Percentiles rank a stretch among this genome's conserved stretches.
Evolutionary conservation across 225 moss, liverwort and hornwort genomes (phyloP).

Genomic region (Marchantia polymorpha): DNA sequence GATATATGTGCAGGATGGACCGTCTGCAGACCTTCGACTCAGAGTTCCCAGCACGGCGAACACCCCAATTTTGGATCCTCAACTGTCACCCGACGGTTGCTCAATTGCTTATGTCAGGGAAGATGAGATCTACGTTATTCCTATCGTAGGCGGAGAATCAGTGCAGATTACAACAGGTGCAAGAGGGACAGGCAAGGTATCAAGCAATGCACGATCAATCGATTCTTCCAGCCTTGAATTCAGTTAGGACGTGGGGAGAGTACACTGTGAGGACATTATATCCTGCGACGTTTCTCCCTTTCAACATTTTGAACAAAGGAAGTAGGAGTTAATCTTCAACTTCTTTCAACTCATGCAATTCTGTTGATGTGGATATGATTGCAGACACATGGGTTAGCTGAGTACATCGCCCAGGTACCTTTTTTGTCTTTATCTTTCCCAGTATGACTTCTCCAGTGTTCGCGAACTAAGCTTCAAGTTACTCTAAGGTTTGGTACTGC

Average conservation of each 20-base stretch:
- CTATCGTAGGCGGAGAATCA: constrained; percentile 64
- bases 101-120: constrained; percentile 87
- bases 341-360: not conserved
- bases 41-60: constrained; percentile 83
- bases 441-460: not conserved
- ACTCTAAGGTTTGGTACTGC: not conserved
- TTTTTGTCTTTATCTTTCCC: not conserved
- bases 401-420: constrained; percentile 97
- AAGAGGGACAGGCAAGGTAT: constrained; percentile 90
- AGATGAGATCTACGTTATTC: constrained; percentile 78
- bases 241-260: no score
- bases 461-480: not conserved
- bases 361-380: constrained; percentile 16
- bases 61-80: constrained; percentile 93
- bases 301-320: not conserved
- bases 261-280: no score
- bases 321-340: not conserved
- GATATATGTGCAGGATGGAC: constrained; percentile 98
- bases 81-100: constrained; percentile 91
- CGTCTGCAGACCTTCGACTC: constrained; percentile 76
- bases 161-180: constrained; percentile 84
- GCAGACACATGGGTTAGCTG: constrained; percentile 99
- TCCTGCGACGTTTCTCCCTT: not conserved
- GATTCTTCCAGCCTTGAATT: no score
- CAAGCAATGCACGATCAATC: no score